Conservation (phyloP, 1,284 basidiomycete genomes). For the Cutaneotrichosporon arboriforme region DNA sequence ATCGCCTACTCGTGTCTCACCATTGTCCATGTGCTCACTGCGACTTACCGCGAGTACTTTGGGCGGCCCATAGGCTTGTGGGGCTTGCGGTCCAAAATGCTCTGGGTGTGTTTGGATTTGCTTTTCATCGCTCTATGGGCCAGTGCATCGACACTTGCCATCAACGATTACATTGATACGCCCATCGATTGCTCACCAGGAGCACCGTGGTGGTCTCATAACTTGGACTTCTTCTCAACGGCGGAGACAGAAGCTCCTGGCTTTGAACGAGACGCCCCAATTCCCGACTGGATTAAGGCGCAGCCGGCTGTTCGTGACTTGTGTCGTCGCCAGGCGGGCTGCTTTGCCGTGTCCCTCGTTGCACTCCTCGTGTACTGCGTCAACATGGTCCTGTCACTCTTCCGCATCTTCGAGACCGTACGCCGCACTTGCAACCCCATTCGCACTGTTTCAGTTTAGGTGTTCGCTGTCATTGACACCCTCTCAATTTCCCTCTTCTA, state of each 20-base stretch:
- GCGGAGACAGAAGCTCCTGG: background rate
- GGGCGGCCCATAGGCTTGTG: conserved; percentile 56
- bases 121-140: conserved; percentile 51
- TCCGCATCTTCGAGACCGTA: conserved; percentile 52
- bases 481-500: background rate
- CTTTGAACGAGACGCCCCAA: background rate
- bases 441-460: background rate
- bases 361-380: conserved; percentile 44
- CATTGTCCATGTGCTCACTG: conserved; percentile 50
- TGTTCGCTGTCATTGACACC: background rate
- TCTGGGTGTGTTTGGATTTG: conserved; percentile 50
- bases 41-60: conserved; percentile 53
- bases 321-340: conserved; percentile 47
- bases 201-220: conserved; percentile 38
- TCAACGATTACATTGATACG: conserved; percentile 56
- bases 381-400: conserved; percentile 50
- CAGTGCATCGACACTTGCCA: conserved; percentile 47
- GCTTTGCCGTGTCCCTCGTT: conserved; percentile 42
- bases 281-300: conserved; percentile 1
- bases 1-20: conserved; percentile 52
- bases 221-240: conserved; percentile 7
- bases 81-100: conserved; percentile 51
- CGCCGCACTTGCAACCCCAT: conserved; percentile 28
- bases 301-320: background rate
- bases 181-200: conserved; percentile 50